Evolutionary conservation across 192 early-diverging fungal species (phyloP), one percentile per base, ranked within the genome.

Genomic region (Spizellomyces sp.): DNA sequence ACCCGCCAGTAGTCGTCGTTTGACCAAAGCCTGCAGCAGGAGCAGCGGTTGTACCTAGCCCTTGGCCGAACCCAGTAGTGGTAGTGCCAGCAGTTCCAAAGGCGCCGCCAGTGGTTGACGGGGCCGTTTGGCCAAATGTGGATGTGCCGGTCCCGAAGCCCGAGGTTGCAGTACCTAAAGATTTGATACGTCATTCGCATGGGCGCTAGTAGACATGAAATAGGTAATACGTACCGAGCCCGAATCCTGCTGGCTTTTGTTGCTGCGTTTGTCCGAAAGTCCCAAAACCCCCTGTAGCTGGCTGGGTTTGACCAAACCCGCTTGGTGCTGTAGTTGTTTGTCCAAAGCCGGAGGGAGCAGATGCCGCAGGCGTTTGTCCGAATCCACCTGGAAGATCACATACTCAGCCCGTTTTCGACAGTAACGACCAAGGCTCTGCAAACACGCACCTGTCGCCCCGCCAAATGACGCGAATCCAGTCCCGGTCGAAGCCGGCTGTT

Each of bases 291-390:
- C 73, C 69, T 6, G 19, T 10, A 3, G 17, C 73, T 57, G 67
- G 22, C 48, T 73, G 48, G 71, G 74, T 47, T 7, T 50, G 14
- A 2, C 69, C 76, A 74, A 79, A 70, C 22, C 44, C 54, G 44
- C 73, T 44, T 22, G 62, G 44, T 46, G 50, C 52, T 12, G 74
- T 45, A 50, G 21, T 17, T 19, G 67, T 58, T 45, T 54, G 50
- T n/a, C 78, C 77, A 58, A 81, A 81, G 45, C 66, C 77, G 21
- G 27, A 12, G 17, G 45, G 17, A 9, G 27, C 62, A 15, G 75
- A 17, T 17, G 72, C 54, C 8, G 75, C n/a, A 1, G 75, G 21
- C 2, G 41, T 12, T 41, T 72, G 58, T 17, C 79, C 79, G 73
- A 82, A 82, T 8, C 67, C 17, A 45, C 27, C 27, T 36, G 27